phyloP scores from a whole-genome alignment of 1,139 yeast species.

The Candida neerlandica region DNA sequence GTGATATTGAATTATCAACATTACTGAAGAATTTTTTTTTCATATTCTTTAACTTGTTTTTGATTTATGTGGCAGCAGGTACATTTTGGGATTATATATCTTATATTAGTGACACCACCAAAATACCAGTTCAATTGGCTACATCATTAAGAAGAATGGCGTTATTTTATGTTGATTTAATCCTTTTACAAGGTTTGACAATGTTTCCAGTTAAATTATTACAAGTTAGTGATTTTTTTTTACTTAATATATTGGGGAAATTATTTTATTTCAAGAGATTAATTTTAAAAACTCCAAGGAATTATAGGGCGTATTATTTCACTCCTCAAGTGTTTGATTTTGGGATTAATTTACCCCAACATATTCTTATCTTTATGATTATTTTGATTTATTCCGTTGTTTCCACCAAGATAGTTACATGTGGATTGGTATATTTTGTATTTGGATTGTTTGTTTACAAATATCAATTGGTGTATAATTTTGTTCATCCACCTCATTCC shows the following conservation, averaged over 20 bases:
- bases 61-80: constrained; percentile 80
- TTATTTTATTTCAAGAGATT: constrained; percentile 51
- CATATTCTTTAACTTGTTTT: constrained; percentile 73
- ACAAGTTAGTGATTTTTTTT: constrained; percentile 53
- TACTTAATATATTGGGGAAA: constrained; percentile 61
- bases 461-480: constrained; percentile 64
- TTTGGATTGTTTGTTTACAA: constrained; percentile 67
- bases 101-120: constrained; percentile 75
- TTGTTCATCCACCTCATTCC: constrained; percentile 73
- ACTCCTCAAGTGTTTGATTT: constrained; percentile 69
- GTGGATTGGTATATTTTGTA: constrained; percentile 62
- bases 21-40: constrained; percentile 78
- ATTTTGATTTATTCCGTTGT: constrained; percentile 67
- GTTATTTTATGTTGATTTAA: constrained; percentile 72
- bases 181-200: constrained; percentile 74
- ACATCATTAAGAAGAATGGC: constrained; percentile 69
- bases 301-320: constrained; percentile 60
- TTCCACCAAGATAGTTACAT: constrained; percentile 63
- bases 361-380: constrained; percentile 61
- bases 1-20: constrained; percentile 74
- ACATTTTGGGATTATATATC: constrained; percentile 77
- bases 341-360: constrained; percentile 68
- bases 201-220: constrained; percentile 73
- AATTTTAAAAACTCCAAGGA: constrained; percentile 57
- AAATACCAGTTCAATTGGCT: constrained; percentile 73